Conservation (phyloP, 768 basidiomycete species). For the Cytidiella melzeri region DNA sequence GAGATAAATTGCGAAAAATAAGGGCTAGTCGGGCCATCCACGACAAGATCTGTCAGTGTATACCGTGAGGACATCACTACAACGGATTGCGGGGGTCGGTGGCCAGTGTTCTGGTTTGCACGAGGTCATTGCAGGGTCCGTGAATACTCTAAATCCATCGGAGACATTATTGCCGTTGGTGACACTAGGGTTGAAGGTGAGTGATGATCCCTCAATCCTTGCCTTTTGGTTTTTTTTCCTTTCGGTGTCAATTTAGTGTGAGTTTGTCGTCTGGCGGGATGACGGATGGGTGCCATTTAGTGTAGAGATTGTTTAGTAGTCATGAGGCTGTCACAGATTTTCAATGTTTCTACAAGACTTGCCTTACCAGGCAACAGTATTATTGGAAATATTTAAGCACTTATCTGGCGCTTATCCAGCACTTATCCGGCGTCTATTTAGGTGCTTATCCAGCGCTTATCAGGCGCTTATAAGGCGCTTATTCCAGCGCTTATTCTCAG, state of each 20-base stretch:
- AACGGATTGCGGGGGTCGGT: background rate
- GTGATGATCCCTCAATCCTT: background rate
- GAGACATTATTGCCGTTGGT: background rate
- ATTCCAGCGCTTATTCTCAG: too few relatives aligned
- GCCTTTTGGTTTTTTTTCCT: background rate
- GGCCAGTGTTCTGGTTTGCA: background rate
- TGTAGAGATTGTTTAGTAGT: background rate
- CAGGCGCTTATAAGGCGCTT: too few relatives aligned
- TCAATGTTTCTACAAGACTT: too few relatives aligned
- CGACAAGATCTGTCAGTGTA: slow-evolving; percentile 27
- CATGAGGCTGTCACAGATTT: too few relatives aligned
- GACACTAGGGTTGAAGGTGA: background rate
- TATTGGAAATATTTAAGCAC: too few relatives aligned
- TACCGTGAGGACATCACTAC: background rate
- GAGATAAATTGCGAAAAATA: too few relatives aligned
- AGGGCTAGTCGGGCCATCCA: too few relatives aligned
- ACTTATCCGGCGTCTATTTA: too few relatives aligned
- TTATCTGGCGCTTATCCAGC: too few relatives aligned
- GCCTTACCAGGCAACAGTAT: too few relatives aligned
- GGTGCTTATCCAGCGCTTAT: too few relatives aligned
- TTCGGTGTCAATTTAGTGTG: background rate
- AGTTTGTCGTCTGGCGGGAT: background rate
- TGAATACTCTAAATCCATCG: background rate
- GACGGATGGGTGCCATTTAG: background rate
- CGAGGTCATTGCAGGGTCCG: background rate